These are phyloP conservation scores for Colletotrichum zoysiae DNA, from an alignment of 2,329 filamentous ascomycete genomes.

Conservation along the genomic window DNA sequence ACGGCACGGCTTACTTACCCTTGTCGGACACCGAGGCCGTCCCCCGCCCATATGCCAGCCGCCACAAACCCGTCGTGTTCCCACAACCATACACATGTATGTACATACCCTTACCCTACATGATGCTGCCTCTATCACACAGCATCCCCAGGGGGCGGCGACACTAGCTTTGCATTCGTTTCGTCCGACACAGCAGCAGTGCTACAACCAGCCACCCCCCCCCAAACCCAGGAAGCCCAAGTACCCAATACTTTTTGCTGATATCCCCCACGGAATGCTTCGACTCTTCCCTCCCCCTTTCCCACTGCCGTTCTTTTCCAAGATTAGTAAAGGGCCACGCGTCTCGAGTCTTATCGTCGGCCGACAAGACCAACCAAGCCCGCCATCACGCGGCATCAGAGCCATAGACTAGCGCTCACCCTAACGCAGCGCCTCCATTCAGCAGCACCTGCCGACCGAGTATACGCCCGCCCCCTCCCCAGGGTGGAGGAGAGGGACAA, in stretches of 20 bases:
- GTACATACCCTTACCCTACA: neutral
- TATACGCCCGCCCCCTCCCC: too few relatives aligned
- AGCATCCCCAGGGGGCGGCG: neutral
- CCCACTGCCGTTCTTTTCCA: neutral
- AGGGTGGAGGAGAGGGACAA: neutral
- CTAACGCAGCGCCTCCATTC: slow-evolving; percentile 6
- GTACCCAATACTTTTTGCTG: slow-evolving; percentile 14
- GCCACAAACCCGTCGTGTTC: neutral
- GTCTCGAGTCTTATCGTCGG: slow-evolving; percentile 1
- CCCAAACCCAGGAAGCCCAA: neutral
- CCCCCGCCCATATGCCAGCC: neutral
- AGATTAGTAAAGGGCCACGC: slow-evolving; percentile 18
- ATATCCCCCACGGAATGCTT: neutral
- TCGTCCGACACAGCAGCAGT: neutral
- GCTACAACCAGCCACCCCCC: neutral
- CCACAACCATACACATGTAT: neutral
- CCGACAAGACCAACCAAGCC: slow-evolving; percentile 6
- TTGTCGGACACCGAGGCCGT: neutral
- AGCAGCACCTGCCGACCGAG: neutral
- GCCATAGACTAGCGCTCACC: slow-evolving; percentile 15
- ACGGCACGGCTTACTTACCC: slow-evolving; percentile 6
- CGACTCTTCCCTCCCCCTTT: neutral
- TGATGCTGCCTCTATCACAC: slow-evolving; percentile 9
- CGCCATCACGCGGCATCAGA: slow-evolving; percentile 21
- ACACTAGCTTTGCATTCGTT: neutral